Conservation (phyloP, 192 early-diverging fungal genomes). For the Entomortierella lignicola region DNA sequence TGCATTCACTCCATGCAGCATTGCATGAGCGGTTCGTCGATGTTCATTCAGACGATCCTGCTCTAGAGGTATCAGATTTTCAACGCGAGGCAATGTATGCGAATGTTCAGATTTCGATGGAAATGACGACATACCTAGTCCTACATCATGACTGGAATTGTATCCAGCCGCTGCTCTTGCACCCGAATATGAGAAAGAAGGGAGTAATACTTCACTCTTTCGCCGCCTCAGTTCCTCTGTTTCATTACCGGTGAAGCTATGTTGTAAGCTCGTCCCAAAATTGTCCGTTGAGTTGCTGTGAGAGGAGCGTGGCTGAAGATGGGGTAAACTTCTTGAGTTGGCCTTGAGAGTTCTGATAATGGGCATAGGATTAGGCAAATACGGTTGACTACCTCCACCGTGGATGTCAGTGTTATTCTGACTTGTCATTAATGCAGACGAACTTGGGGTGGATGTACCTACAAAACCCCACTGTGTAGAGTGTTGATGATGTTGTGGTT, state of each 20-base stretch:
- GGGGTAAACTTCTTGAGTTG: constrained; percentile 43
- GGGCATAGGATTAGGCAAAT: constrained; percentile 2
- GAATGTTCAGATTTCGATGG: constrained; percentile 2
- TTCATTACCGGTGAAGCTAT: constrained; percentile 30
- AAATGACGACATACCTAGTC: constrained; percentile 30
- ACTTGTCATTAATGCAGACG: background rate
- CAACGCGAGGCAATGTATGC: constrained; percentile 15
- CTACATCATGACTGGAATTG: constrained; percentile 3
- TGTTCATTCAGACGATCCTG: constrained; percentile 38
- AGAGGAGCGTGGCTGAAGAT: constrained; percentile 35
- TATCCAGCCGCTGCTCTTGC: background rate
- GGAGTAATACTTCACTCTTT: constrained; percentile 38
- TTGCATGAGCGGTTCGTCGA: constrained; percentile 38
- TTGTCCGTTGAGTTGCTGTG: constrained; percentile 3
- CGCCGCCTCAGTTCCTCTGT: constrained; percentile 40
- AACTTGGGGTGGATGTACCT: constrained; percentile 6
- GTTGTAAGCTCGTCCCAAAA: constrained; percentile 16
- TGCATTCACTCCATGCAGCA: constrained; percentile 5
- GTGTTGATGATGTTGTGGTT: constrained; percentile 3
- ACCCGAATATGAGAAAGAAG: constrained; percentile 17
- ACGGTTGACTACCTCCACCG: constrained; percentile 5
- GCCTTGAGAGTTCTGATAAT: constrained; percentile 31
- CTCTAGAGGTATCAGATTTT: constrained; percentile 28
- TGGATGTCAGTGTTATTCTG: background rate
- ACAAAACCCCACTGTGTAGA: constrained; percentile 17